Percentiles rank a stretch among this genome's conserved stretches.
Conservation (phyloP, 108 stramenopile genomes). For the Nitzschia sp. region DNA sequence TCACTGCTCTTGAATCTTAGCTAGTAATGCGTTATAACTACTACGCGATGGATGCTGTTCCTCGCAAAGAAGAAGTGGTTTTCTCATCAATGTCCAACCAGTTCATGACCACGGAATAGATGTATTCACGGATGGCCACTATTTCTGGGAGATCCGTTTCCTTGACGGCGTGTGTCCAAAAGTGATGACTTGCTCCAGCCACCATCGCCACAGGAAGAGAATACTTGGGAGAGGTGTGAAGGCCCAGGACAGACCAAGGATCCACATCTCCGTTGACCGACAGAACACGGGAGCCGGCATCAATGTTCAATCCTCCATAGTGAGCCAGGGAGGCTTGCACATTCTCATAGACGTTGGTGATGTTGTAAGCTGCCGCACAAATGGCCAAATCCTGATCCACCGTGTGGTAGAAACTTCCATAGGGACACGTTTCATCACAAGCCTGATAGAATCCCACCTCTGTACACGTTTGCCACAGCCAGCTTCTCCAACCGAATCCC, state of each 20-base stretch:
- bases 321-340: slow-evolving; percentile 58
- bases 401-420: slow-evolving; percentile 67
- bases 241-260: slow-evolving; percentile 86
- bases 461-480: slow-evolving; percentile 94
- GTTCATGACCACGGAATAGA: slow-evolving; percentile 50
- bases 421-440: slow-evolving; percentile 81
- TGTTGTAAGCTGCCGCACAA: slow-evolving; percentile 67
- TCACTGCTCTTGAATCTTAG: too few species aligned
- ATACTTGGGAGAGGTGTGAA: slow-evolving; percentile 33
- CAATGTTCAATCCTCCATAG: slow-evolving; percentile 82
- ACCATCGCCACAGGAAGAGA: slow-evolving; percentile 46
- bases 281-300: slow-evolving; percentile 62
- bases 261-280: slow-evolving; percentile 91
- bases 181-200: slow-evolving; percentile 79
- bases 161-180: slow-evolving; percentile 76
- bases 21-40: too few species aligned
- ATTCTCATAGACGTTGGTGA: slow-evolving; percentile 54
- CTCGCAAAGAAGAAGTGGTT: too few species aligned
- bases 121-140: slow-evolving; percentile 45
- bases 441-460: slow-evolving; percentile 97
- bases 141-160: slow-evolving; percentile 55
- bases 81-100: slow-evolving; percentile 53
- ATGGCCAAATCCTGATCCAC: slow-evolving; percentile 72
- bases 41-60: too few species aligned
- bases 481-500: slow-evolving; percentile 50